These are phyloP conservation scores for Salix suchowensis DNA, from an alignment of 345 rosid species.

Conservation along the genomic window DNA sequence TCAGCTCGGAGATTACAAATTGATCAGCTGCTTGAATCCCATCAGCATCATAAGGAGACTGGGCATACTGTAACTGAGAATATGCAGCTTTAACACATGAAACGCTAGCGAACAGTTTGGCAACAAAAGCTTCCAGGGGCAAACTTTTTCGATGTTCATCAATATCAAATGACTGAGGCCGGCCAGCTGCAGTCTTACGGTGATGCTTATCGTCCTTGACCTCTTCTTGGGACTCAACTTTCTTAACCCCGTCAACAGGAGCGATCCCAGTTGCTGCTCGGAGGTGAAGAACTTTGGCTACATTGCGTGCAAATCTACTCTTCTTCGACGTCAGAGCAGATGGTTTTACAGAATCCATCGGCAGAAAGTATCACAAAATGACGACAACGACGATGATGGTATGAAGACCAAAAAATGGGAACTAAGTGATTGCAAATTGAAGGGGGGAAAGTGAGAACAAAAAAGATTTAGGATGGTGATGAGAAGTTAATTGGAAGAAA, in stretches of 20 bases:
- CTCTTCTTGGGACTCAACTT: constrained; percentile 36
- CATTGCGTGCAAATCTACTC: constrained; percentile 58
- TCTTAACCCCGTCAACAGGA: constrained; percentile 50
- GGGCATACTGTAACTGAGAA: constrained; percentile 71
- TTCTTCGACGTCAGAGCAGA: constrained; percentile 49
- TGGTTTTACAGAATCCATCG: constrained; percentile 74
- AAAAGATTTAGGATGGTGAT: constrained; percentile 10
- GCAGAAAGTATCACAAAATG: constrained; percentile 4
- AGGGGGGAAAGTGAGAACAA: neutral
- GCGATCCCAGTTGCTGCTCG: constrained; percentile 55
- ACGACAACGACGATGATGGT: neutral
- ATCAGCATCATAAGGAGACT: constrained; percentile 76
- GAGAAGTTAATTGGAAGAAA: constrained; percentile 20
- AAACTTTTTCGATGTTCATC: constrained; percentile 35
- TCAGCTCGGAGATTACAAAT: constrained; percentile 52
- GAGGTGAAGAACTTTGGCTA: constrained; percentile 64
- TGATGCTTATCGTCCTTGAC: constrained; percentile 30
- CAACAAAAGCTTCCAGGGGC: constrained; percentile 63
- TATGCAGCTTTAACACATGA: constrained; percentile 74
- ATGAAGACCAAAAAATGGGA: neutral
- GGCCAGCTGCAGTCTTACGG: constrained; percentile 18
- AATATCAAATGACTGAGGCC: constrained; percentile 44
- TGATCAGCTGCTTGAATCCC: constrained; percentile 70
- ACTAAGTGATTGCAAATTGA: neutral
- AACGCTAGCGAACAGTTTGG: constrained; percentile 67